Evolutionary conservation across 331 rosid species (phyloP), one percentile per base, ranked within the genome.

Genomic region (Erythrophleum ivorense): DNA sequence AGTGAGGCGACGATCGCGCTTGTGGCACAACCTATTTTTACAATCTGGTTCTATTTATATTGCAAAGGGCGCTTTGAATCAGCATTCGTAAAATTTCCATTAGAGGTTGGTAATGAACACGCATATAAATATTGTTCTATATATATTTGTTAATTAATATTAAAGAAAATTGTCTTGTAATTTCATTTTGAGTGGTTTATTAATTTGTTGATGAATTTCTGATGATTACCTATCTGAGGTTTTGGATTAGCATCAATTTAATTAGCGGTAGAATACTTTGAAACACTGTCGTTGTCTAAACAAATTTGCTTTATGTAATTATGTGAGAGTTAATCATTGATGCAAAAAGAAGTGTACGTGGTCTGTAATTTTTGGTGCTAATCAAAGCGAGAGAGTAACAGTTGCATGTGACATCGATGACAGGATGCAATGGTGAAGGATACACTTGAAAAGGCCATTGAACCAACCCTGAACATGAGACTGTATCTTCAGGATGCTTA

Each of bases 351-450:
- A 50, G n/a, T 13, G 55, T 3, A 50, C 16, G 55, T 3, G 4
- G 6, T 4, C n/a, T 50, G 3, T 0, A 12, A 50, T 14, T 54
- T n/a, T 18, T 54, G 6, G 59, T 54, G 55, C 9, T 54, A 6
- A 54, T 6, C 2, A 18, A 55, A n/a, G 62, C 3, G 62, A 55
- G 9, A 5, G 24, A 55, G 0, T 57, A 19, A 57, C 31, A 57
- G 24, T 57, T 19, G 63, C 33, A n/a, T 57, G 2, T 54, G 34
- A 19, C 11, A 36, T 76, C 75, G 78, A 38, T 52, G 86, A 58
- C 94, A 91, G 98, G 98, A 95, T 48, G 98, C 98, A 18, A 89
- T 91, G 98, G 94, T 95, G 89, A 95, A 85, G 84, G 98, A 95
- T 82, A 95, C 97, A 33, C 90, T 95, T 31, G 97, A 95, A 78